Percentiles rank a stretch among this genome's conserved stretches.
These are phyloP conservation scores for Trypanosoma melophagium DNA, from an alignment of 208 protist genomes.

Conservation along the genomic window DNA sequence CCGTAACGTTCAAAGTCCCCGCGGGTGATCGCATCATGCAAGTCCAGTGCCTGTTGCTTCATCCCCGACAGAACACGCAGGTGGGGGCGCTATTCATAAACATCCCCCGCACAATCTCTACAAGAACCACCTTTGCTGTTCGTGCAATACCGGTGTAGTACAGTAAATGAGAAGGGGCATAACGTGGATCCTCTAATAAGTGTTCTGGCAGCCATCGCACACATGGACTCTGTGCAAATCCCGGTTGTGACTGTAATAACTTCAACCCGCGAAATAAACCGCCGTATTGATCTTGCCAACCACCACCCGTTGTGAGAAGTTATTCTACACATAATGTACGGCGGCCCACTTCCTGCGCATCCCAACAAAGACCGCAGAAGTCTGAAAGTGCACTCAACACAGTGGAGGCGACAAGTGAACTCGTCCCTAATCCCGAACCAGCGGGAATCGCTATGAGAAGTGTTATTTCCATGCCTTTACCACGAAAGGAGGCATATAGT, in stretches of 20 bases:
- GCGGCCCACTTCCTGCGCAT: slow-evolving; percentile 41
- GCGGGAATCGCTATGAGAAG: slow-evolving; percentile 51
- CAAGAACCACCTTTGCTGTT: slow-evolving; percentile 43
- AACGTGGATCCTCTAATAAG: slow-evolving; percentile 35
- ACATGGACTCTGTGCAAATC: slow-evolving; percentile 32
- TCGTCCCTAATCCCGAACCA: slow-evolving; percentile 69
- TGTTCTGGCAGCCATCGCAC: slow-evolving; percentile 46
- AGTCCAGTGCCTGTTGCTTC: slow-evolving; percentile 30
- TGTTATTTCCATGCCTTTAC: slow-evolving; percentile 53
- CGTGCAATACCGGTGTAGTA: slow-evolving; percentile 69
- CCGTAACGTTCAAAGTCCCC: slow-evolving; percentile 42
- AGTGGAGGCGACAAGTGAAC: slow-evolving; percentile 56
- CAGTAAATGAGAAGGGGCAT: slow-evolving; percentile 42
- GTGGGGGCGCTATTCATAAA: slow-evolving; percentile 37
- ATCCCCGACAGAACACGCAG: slow-evolving; percentile 44
- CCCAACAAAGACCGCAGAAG: slow-evolving; percentile 47
- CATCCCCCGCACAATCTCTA: slow-evolving; percentile 43
- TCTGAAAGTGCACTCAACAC: slow-evolving; percentile 43
- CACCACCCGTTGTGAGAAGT: slow-evolving; percentile 66
- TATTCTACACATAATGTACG: slow-evolving; percentile 64
- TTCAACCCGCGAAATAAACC: slow-evolving; percentile 54
- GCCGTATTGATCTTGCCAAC: slow-evolving; percentile 73
- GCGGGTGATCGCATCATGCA: slow-evolving; percentile 46
- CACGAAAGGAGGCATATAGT: slow-evolving; percentile 32
- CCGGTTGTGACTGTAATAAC: slow-evolving; percentile 36